phyloP scores from a whole-genome alignment of 768 basidiomycete genomes.

The Lentinula sp. region DNA sequence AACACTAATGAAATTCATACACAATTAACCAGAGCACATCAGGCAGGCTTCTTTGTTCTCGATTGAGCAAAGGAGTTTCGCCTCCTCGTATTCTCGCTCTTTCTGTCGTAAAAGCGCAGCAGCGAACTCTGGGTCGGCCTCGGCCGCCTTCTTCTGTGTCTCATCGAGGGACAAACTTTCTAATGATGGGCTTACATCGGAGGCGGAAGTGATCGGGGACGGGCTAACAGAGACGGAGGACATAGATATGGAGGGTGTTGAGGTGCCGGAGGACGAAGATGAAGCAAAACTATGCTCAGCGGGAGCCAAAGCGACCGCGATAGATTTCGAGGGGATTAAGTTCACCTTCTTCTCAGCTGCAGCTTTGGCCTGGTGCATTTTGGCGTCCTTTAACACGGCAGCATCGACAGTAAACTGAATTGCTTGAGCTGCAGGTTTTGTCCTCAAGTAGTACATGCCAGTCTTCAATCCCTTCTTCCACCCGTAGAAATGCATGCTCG shows the following conservation, averaged over 20 bases:
- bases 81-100: slow-evolving; percentile 75
- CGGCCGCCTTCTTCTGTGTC: slow-evolving; percentile 46
- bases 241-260: slow-evolving; percentile 24
- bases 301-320: not conserved
- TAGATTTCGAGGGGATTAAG: not conserved
- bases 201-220: slow-evolving; percentile 21
- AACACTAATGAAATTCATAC: not conserved
- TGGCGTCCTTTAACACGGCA: slow-evolving; percentile 61
- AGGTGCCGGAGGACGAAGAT: slow-evolving; percentile 14
- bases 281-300: slow-evolving; percentile 9
- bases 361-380: slow-evolving; percentile 34
- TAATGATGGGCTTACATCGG: slow-evolving; percentile 18
- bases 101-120: slow-evolving; percentile 68
- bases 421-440: slow-evolving; percentile 89
- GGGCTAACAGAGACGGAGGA: slow-evolving; percentile 13
- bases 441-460: slow-evolving; percentile 97
- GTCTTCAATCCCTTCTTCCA: slow-evolving; percentile 99
- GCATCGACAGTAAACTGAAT: slow-evolving; percentile 98
- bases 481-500: slow-evolving; percentile 98
- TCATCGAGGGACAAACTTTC: slow-evolving; percentile 40
- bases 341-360: slow-evolving; percentile 12
- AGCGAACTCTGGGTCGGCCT: slow-evolving; percentile 66
- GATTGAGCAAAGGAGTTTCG: slow-evolving; percentile 74
- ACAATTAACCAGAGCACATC: slow-evolving; percentile 75
- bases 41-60: slow-evolving; percentile 94